Base-by-base conservation (phyloP, 2,329 filamentous ascomycete species). In the Colletotrichum sp. region DNA sequence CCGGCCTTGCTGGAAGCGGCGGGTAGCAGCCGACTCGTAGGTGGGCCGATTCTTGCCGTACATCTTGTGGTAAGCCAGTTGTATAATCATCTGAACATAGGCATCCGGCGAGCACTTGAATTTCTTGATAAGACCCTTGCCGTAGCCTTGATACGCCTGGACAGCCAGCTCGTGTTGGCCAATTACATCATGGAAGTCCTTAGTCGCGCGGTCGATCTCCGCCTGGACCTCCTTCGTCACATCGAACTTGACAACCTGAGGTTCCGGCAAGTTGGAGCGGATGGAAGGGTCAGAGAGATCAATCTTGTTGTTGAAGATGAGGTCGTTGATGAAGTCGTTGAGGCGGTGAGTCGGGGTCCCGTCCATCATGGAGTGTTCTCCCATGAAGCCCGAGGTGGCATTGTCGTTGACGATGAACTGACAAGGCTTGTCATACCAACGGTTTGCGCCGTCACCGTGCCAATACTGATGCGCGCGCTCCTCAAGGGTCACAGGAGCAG, bases 341-440 rank as follows among this genome's bases (percentile, higher is more conserved):
- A 99, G 91, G 61, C 98, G 94, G 87, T 99, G 97, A 4, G 98
- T 99, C 2, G 98, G 96, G 8, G 97, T 99, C 79, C 98, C 97
- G 84, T 99, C 97, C 98, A 99, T 99, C 97, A 99, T 99, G 81
- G 95, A 98, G 90, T 99, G 97, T 88, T 99, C 97, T 82, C 97
- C 97, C 90, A 96, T 96, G 90, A 99, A 99, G 77, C 97, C 97
- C 3, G 97, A 95, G 9, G 97, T 98, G 80, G 97, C 97, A 85
- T 99, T 99, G 84, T 99, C 96, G 86, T 98, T 98, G 88, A 99
- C 85, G 84, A 99, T 98, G 88, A 99, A 99, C 87, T 99, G 96
- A 70, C 98, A 89, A 8, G 97, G 97, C 90, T 99, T 99, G 90
- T 99, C 97, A 83, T 93, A 99, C 96, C 96, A 99, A 79, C 97